phyloP scores from a whole-genome alignment of 2,329 filamentous ascomycete genomes.

The Truncatella angustata region DNA sequence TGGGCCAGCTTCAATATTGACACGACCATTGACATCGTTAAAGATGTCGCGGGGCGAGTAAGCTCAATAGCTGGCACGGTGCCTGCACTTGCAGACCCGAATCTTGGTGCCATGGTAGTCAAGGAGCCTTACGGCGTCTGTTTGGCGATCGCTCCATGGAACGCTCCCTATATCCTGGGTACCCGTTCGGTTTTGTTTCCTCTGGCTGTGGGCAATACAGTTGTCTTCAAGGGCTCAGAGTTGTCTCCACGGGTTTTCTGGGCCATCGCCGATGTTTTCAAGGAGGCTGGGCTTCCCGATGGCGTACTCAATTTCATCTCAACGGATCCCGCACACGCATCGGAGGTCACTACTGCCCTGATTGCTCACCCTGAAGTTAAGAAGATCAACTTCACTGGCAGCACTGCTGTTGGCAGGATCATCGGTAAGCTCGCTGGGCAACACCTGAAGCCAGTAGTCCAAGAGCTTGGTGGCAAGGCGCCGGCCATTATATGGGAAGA shows the following conservation, averaged over 20 bases:
- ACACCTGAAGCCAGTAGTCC: slow-evolving; percentile 63
- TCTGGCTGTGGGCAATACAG: slow-evolving; percentile 64
- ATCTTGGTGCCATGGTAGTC: slow-evolving; percentile 55
- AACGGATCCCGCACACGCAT: slow-evolving; percentile 54
- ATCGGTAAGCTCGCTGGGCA: slow-evolving; percentile 62
- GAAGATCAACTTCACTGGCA: slow-evolving; percentile 72
- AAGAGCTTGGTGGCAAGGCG: slow-evolving; percentile 71
- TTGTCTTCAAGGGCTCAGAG: slow-evolving; percentile 64
- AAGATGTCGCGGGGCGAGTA: slow-evolving; percentile 37
- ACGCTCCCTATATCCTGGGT: slow-evolving; percentile 42
- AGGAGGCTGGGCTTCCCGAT: slow-evolving; percentile 63
- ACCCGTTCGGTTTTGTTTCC: slow-evolving; percentile 48
- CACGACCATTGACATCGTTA: slow-evolving; percentile 29
- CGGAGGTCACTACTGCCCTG: slow-evolving; percentile 57
- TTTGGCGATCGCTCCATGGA: slow-evolving; percentile 66
- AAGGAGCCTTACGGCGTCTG: slow-evolving; percentile 69
- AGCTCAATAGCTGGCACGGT: slow-evolving; percentile 30
- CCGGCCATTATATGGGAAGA: slow-evolving; percentile 66
- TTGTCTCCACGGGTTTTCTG: slow-evolving; percentile 56
- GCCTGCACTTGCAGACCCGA: slow-evolving; percentile 37
- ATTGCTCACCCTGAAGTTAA: slow-evolving; percentile 60
- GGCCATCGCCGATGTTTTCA: slow-evolving; percentile 54
- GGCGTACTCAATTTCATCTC: slow-evolving; percentile 65
- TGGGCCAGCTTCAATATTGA: slow-evolving; percentile 34
- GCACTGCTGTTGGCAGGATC: slow-evolving; percentile 61